Percentiles rank a stretch among this genome's conserved stretches.
phyloP scores from a whole-genome alignment of 106 monocot genomes.

The Acorus gramineus region DNA sequence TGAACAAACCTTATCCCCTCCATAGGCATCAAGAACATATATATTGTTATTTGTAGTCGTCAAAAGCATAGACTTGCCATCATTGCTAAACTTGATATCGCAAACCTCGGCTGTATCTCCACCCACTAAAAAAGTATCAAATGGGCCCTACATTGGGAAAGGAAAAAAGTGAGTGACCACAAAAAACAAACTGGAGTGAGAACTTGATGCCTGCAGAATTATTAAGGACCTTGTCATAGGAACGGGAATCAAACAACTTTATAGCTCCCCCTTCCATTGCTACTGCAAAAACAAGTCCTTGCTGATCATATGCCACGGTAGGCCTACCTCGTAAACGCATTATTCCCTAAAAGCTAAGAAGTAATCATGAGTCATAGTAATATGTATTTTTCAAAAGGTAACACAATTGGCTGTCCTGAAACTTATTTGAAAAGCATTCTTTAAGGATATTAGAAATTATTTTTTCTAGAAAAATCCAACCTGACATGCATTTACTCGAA shows the following conservation, averaged over 20 bases:
- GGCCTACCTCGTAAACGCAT: slow-evolving; percentile 86
- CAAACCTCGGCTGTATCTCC: slow-evolving; percentile 99
- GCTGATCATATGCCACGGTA: slow-evolving; percentile 95
- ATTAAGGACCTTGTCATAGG: slow-evolving; percentile 77
- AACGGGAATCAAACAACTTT: slow-evolving; percentile 94
- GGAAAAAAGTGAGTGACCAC: background rate
- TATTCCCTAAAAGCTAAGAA: slow-evolving; percentile 62
- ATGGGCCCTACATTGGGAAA: slow-evolving; percentile 64
- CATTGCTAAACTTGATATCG: slow-evolving; percentile 98
- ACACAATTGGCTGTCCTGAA: background rate
- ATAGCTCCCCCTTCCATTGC: slow-evolving; percentile 99
- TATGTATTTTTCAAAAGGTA: background rate
- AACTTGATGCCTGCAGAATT: background rate
- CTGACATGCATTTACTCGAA: slow-evolving; percentile 99
- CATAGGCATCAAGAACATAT: slow-evolving; percentile 96
- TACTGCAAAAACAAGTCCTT: slow-evolving; percentile 98
- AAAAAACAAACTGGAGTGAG: background rate
- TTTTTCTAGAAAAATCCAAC: slow-evolving; percentile 23
- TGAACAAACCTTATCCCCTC: slow-evolving; percentile 76
- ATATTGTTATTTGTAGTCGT: slow-evolving; percentile 89
- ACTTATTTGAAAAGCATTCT: background rate
- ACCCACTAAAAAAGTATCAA: slow-evolving; percentile 98
- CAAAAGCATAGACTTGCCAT: slow-evolving; percentile 97
- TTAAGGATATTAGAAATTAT: background rate
- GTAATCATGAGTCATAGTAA: slow-evolving; percentile 18